Evolutionary conservation across 768 basidiomycete genomes (phyloP).

Genomic region (Naganishia randhawae): DNA sequence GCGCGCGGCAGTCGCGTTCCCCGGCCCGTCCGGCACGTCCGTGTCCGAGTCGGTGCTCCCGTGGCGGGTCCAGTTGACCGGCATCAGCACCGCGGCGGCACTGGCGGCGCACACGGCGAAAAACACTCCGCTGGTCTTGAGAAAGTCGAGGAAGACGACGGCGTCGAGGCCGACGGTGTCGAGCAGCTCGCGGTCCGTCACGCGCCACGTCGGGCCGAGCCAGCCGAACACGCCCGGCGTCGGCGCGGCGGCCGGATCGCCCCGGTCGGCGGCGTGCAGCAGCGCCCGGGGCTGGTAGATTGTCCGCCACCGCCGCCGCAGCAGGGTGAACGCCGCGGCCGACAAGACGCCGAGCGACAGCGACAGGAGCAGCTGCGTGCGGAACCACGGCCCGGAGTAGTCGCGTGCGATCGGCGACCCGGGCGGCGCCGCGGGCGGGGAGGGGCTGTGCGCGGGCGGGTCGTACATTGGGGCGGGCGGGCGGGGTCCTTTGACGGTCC

Average conservation of each 20-base stretch:
- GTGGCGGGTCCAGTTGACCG: constrained; percentile 72
- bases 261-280: background rate
- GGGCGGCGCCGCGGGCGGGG: too few relatives aligned
- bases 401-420: constrained; percentile 8
- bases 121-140: constrained; percentile 88
- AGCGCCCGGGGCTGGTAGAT: constrained; percentile 72
- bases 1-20: too few relatives aligned
- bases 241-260: constrained; percentile 12
- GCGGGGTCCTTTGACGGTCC: too few relatives aligned
- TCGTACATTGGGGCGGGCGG: too few relatives aligned
- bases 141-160: constrained; percentile 92
- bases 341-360: constrained; percentile 69
- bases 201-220: constrained; percentile 86
- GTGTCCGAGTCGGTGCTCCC: constrained; percentile 56
- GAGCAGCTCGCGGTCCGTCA: constrained; percentile 85
- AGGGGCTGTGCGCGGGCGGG: too few relatives aligned
- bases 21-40: constrained; percentile 50
- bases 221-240: constrained; percentile 72
- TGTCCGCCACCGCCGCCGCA: constrained; percentile 79
- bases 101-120: constrained; percentile 82
- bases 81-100: constrained; percentile 82
- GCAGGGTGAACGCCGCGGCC: constrained; percentile 84
- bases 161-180: constrained; percentile 97
- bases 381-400: constrained; percentile 79
- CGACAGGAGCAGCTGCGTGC: constrained; percentile 79